phyloP scores from a whole-genome alignment of 2,329 filamentous ascomycete genomes.

The Bisporella sp. region DNA sequence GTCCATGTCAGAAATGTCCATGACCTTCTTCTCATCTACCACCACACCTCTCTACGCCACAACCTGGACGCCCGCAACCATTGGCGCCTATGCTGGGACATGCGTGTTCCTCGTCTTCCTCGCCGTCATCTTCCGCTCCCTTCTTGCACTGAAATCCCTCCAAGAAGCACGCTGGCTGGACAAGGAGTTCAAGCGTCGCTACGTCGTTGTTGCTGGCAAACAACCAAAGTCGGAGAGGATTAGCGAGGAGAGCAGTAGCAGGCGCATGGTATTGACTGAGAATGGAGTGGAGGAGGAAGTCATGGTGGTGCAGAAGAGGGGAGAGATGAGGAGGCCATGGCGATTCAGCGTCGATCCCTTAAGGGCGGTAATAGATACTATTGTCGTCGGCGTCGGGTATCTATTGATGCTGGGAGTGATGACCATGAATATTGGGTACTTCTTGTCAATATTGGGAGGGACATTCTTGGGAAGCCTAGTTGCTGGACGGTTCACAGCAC shows the following conservation, averaged over 20 bases:
- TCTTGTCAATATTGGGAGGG: background rate
- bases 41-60: slow-evolving; percentile 58
- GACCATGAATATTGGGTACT: background rate
- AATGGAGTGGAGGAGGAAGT: slow-evolving; percentile 80
- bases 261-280: slow-evolving; percentile 60
- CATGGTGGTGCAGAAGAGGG: slow-evolving; percentile 58
- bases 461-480: background rate
- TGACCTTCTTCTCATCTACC: slow-evolving; percentile 59
- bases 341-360: slow-evolving; percentile 73
- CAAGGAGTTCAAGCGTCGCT: slow-evolving; percentile 65
- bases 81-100: slow-evolving; percentile 74
- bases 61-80: slow-evolving; percentile 65
- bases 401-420: slow-evolving; percentile 47
- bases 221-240: slow-evolving; percentile 30
- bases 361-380: slow-evolving; percentile 61
- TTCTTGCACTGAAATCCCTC: slow-evolving; percentile 66
- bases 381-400: slow-evolving; percentile 73
- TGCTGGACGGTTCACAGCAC: background rate
- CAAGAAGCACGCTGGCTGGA: slow-evolving; percentile 60
- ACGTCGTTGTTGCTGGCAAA: slow-evolving; percentile 63
- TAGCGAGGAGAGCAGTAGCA: slow-evolving; percentile 43
- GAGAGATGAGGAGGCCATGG: slow-evolving; percentile 58
- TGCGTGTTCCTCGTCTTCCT: slow-evolving; percentile 87
- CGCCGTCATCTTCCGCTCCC: slow-evolving; percentile 58
- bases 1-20: slow-evolving; percentile 37